These are phyloP conservation scores for Suillus placidus DNA, from an alignment of 768 basidiomycete species.

Conservation along the genomic window DNA sequence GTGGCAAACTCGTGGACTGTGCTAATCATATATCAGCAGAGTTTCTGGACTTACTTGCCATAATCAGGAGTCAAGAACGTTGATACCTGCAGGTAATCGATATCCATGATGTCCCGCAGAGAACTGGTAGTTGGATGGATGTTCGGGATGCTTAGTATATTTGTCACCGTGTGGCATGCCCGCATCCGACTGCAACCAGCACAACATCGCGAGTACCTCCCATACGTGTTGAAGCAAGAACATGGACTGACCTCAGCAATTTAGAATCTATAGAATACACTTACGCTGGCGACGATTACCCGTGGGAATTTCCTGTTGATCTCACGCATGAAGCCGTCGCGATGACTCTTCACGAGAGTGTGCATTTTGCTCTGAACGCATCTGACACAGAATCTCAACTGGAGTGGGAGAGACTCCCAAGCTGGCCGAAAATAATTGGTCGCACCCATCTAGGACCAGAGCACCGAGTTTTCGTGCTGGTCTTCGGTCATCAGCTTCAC, in stretches of 20 bases:
- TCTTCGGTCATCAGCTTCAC: not conserved
- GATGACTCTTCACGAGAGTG: conserved; percentile 7
- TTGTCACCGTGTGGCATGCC: not conserved
- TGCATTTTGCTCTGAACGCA: not conserved
- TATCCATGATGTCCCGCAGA: not conserved
- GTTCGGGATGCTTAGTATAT: not conserved
- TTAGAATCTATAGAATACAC: not conserved
- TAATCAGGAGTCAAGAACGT: not conserved
- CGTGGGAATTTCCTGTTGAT: not conserved
- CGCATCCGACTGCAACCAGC: not conserved
- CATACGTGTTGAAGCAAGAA: not conserved
- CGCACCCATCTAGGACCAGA: not conserved
- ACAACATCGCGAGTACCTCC: not conserved
- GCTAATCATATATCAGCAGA: not conserved
- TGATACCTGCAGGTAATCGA: not conserved
- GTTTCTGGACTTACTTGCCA: too few relatives aligned
- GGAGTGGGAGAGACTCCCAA: not conserved
- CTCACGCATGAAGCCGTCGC: conserved; percentile 11
- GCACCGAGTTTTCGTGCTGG: not conserved
- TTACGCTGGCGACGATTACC: not conserved
- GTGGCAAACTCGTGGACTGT: not conserved
- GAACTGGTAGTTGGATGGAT: not conserved
- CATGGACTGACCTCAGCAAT: not conserved
- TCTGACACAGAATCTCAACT: not conserved
- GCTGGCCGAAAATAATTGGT: not conserved